Base-by-base conservation (phyloP, 495 filamentous ascomycete species). In the Cercophora samala region DNA sequence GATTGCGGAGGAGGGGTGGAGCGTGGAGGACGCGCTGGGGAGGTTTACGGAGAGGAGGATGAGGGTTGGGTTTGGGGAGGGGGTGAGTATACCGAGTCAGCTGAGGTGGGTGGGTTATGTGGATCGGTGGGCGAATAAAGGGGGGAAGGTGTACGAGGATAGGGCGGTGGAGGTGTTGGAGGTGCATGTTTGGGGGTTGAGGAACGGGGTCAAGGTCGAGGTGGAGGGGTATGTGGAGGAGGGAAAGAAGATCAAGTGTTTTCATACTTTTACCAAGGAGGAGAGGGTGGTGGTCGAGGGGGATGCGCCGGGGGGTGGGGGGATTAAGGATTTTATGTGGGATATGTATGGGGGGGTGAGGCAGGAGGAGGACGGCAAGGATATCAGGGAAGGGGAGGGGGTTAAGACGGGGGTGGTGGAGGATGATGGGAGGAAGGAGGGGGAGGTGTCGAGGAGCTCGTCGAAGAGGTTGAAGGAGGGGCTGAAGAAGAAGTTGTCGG, bases 61-160 rank as follows among this genome's bases (percentile, higher is more conserved):
- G 95, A 81, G 93, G 53, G 88, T 88, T 4, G 90, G 89, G 1
- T 97, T 96, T 74, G 95, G 95, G 1, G 82, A 86, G 52, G 95
- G 95, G 1, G 90, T 99, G n/a, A 93, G 89, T 52, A 98, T 99
- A 58, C 93, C 93, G 0, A 94, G 91, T 70, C 95, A 99, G 78
- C 74, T 93, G 67, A 82, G 95, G 13, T 97, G 91, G 87, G 82
- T 97, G 11, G 82, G 83, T n/a, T 99, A 99, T 76, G 90, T 96
- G 23, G 91, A 97, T 73, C 84, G 88, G 32, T 98, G 95, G 95
- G 81, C 90, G 17, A 76, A 60, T 24, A 46, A 74, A 61, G 76
- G 83, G 63, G 86, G 79, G 8, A 97, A 97, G 78, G 80, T 83
- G 29, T 99, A 97, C 71, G 81, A 95, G 2, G 94, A 97, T 71